phyloP scores from a whole-genome alignment of 805 yeast species.

The Helenozyma rhizophorensis region DNA sequence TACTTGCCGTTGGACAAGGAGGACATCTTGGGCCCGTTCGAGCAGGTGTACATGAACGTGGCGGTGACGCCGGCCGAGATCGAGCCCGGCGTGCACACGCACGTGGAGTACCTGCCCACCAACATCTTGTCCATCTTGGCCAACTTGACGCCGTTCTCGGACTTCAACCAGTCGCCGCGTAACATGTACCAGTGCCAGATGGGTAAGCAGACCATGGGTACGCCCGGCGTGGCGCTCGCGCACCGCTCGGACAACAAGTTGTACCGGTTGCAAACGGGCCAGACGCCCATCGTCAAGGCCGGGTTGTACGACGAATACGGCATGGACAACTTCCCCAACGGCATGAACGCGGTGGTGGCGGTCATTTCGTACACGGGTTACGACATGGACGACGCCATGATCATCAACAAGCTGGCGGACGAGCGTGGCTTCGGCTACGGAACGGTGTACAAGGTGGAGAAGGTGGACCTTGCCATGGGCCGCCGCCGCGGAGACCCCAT shows the following conservation, averaged over 20 bases:
- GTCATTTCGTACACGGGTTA: slow-evolving; percentile 98
- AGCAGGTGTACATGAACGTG: slow-evolving; percentile 93
- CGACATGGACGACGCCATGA: slow-evolving; percentile 99
- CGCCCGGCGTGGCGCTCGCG: slow-evolving; percentile 92
- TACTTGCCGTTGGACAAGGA: slow-evolving; percentile 79
- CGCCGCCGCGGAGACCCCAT: slow-evolving; percentile 93
- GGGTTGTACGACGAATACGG: slow-evolving; percentile 92
- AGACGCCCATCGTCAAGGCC: slow-evolving; percentile 95
- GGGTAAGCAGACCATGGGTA: slow-evolving; percentile 99
- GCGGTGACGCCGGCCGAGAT: slow-evolving; percentile 95
- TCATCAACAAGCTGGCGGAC: slow-evolving; percentile 92
- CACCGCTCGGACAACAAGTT: slow-evolving; percentile 94
- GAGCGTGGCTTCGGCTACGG: slow-evolving; percentile 98
- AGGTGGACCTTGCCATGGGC: slow-evolving; percentile 71
- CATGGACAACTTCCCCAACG: slow-evolving; percentile 97
- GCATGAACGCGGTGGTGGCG: slow-evolving; percentile 97
- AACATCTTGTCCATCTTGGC: slow-evolving; percentile 92
- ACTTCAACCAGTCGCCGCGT: slow-evolving; percentile 98
- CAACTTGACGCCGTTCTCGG: slow-evolving; percentile 95
- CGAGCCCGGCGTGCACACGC: slow-evolving; percentile 73
- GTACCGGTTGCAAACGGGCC: slow-evolving; percentile 90
- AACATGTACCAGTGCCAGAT: slow-evolving; percentile 99
- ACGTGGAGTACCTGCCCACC: slow-evolving; percentile 93
- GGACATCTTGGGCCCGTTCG: slow-evolving; percentile 95
- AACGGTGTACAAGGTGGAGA: slow-evolving; percentile 91